These are phyloP conservation scores for Kalmusia sp. DNA, from an alignment of 2,329 filamentous ascomycete species.

Conservation along the genomic window DNA sequence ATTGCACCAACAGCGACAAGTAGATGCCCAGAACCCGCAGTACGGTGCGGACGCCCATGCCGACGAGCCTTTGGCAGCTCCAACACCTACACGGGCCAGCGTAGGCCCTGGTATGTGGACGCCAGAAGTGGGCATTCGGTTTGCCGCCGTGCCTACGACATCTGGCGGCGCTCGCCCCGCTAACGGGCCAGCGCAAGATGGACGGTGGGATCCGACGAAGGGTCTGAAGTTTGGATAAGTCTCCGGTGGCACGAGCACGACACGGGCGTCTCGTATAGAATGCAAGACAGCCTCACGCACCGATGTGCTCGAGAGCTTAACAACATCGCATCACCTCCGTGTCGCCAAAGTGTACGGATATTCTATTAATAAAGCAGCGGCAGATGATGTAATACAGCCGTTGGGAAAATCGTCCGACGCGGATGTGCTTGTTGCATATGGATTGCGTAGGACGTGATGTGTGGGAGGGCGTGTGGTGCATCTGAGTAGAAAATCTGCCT, in stretches of 20 bases:
- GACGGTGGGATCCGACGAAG: conserved; percentile 49
- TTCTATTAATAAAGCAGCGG: conserved; percentile 20
- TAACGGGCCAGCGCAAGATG: conserved; percentile 44
- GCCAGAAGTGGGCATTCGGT: conserved; percentile 81
- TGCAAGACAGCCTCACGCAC: conserved; percentile 2
- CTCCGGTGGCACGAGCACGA: not conserved
- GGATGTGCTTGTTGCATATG: conserved; percentile 6
- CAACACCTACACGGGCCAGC: conserved; percentile 49
- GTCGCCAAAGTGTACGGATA: not conserved
- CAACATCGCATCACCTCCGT: not conserved
- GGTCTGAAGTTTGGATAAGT: conserved; percentile 48
- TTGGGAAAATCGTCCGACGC: conserved; percentile 9
- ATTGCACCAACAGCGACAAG: conserved; percentile 54
- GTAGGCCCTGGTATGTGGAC: conserved; percentile 70
- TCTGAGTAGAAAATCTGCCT: conserved; percentile 33
- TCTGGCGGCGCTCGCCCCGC: conserved; percentile 38
- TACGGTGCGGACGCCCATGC: conserved; percentile 58
- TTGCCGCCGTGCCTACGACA: conserved; percentile 58
- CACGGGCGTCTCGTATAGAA: not conserved
- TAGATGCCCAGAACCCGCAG: conserved; percentile 64
- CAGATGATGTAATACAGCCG: conserved; percentile 19
- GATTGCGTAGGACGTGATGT: conserved; percentile 4
- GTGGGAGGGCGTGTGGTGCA: conserved; percentile 11
- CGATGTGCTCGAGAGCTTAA: not conserved
- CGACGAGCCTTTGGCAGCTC: conserved; percentile 62